Evolutionary conservation across 192 early-diverging fungal genomes (phyloP).

Genomic region (Coemansia sp.): DNA sequence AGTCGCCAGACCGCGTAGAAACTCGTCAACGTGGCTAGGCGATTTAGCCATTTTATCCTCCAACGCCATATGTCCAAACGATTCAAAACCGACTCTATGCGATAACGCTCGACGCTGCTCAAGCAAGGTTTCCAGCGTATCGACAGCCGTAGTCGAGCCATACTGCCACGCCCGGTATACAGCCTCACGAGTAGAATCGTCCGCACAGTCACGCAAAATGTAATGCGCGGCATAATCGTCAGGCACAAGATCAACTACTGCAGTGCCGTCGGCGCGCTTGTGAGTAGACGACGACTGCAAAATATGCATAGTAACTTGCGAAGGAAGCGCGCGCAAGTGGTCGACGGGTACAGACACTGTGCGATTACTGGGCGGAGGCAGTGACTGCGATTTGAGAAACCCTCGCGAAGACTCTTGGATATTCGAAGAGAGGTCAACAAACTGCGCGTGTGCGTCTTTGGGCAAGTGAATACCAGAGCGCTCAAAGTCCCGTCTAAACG

Average conservation of each 20-base stretch:
- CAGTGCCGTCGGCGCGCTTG: slow-evolving; percentile 34
- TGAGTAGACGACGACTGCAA: slow-evolving; percentile 33
- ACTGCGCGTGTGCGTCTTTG: slow-evolving; percentile 62
- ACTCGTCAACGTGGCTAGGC: slow-evolving; percentile 83
- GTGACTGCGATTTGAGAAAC: slow-evolving; percentile 61
- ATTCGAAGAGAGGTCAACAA: slow-evolving; percentile 82
- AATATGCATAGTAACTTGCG: slow-evolving; percentile 59
- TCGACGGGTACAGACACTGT: slow-evolving; percentile 42
- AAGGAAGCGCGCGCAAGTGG: slow-evolving; percentile 62
- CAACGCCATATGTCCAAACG: slow-evolving; percentile 85
- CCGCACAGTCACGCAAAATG: slow-evolving; percentile 57
- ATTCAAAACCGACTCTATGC: slow-evolving; percentile 71
- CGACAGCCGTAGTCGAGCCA: slow-evolving; percentile 65
- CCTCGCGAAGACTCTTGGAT: slow-evolving; percentile 78
- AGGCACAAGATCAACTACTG: slow-evolving; percentile 27
- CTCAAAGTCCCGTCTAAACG: slow-evolving; percentile 92
- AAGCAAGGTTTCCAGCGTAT: slow-evolving; percentile 74
- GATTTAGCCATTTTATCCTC: slow-evolving; percentile 93
- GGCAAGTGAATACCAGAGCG: slow-evolving; percentile 92
- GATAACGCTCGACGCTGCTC: slow-evolving; percentile 75
- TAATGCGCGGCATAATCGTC: slow-evolving; percentile 46
- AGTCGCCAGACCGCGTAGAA: slow-evolving; percentile 72
- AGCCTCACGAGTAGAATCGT: slow-evolving; percentile 66
- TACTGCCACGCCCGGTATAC: slow-evolving; percentile 81
- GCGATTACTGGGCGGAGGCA: slow-evolving; percentile 11